Evolutionary conservation across 2,329 filamentous ascomycete species (phyloP).

Genomic region (Pseudogymnoascus sp.): DNA sequence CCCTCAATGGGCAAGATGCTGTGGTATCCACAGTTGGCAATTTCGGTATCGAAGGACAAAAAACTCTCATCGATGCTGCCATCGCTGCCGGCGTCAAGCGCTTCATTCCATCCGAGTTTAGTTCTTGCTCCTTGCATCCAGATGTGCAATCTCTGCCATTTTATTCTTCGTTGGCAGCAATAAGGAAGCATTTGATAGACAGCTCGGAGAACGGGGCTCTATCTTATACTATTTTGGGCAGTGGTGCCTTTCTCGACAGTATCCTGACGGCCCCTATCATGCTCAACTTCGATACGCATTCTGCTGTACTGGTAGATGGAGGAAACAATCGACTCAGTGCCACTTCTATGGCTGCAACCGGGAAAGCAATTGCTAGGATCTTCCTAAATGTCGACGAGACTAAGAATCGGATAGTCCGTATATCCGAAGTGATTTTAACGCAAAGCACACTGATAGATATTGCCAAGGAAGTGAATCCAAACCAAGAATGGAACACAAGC

Average conservation of each 20-base stretch:
- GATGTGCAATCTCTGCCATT: too few species aligned
- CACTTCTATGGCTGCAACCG: background rate
- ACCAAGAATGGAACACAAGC: constrained; percentile 22
- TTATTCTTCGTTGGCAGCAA: too few species aligned
- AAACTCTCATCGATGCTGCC: constrained; percentile 19
- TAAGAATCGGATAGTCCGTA: constrained; percentile 42
- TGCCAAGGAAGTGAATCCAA: constrained; percentile 29
- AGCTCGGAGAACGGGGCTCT: too few species aligned
- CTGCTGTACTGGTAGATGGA: background rate
- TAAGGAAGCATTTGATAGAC: too few species aligned
- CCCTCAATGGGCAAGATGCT: constrained; percentile 51
- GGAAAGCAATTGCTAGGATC: background rate
- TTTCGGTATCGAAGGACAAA: constrained; percentile 36
- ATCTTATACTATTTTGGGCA: too few species aligned
- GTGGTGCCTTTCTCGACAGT: too few species aligned
- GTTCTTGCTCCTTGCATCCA: too few species aligned
- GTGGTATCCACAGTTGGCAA: constrained; percentile 43
- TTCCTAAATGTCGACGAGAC: background rate
- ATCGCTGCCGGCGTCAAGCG: background rate
- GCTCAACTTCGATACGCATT: background rate
- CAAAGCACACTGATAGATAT: constrained; percentile 35
- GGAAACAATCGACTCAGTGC: background rate
- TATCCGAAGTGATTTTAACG: constrained; percentile 37
- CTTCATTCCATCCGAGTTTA: background rate
- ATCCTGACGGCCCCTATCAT: too few species aligned